Conservation (phyloP, 2,329 filamentous ascomycete genomes). For the Exserohilum turcica region DNA sequence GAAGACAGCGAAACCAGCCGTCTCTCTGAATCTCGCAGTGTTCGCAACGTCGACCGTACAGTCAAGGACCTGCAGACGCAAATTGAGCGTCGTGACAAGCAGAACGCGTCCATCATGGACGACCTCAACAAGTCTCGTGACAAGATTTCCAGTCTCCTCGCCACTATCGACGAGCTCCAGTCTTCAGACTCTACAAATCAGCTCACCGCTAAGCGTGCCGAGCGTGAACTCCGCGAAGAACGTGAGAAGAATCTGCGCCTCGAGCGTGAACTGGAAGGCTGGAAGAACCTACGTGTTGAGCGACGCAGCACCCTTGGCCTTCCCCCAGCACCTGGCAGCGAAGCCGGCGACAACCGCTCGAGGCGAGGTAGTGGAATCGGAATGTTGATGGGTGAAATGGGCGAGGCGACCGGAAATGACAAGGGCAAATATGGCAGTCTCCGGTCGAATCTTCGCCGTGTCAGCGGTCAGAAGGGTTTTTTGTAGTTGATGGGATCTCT, state of each 20-base stretch:
- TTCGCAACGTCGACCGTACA: conserved; percentile 89
- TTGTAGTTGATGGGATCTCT: conserved; percentile 50
- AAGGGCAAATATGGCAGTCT: conserved; percentile 44
- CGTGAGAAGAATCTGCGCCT: conserved; percentile 78
- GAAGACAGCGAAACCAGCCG: conserved; percentile 81
- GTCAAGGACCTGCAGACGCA: conserved; percentile 93
- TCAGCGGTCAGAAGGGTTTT: conserved; percentile 57
- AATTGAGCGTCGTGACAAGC: conserved; percentile 91
- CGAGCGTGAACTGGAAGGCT: conserved; percentile 86
- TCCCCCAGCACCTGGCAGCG: conserved; percentile 47
- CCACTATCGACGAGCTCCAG: conserved; percentile 92
- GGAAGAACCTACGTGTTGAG: conserved; percentile 74
- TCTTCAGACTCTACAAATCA: conserved; percentile 82
- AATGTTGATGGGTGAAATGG: conserved; percentile 45
- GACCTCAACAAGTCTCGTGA: conserved; percentile 86
- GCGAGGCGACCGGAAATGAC: conserved; percentile 35
- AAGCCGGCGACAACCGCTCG: conserved; percentile 50
- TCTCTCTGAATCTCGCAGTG: conserved; percentile 80
- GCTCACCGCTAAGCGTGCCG: conserved; percentile 79
- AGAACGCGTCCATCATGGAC: conserved; percentile 77
- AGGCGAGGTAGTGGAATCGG: conserved; percentile 52
- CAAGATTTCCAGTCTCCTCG: conserved; percentile 85
- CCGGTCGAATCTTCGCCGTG: conserved; percentile 45
- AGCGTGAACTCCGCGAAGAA: conserved; percentile 88
- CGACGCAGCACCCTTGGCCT: conserved; percentile 49